Percentiles rank a stretch among this genome's conserved stretches.
Conservation (phyloP, 1,284 basidiomycete genomes). For the Malassezia japonica region DNA sequence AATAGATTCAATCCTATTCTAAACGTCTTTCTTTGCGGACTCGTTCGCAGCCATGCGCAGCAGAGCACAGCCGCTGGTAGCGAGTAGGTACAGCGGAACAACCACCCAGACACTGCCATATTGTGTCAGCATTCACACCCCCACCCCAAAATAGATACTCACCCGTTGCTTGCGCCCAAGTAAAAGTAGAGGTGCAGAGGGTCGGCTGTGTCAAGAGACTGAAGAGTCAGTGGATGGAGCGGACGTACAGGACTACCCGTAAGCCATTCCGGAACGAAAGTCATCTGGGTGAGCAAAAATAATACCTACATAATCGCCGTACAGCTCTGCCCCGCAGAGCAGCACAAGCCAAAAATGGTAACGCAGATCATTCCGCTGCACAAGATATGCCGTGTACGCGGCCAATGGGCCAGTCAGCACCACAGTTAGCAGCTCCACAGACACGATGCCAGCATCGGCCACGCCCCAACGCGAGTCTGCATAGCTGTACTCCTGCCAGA, state of each 20-base stretch:
- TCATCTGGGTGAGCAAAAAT: constrained; percentile 24
- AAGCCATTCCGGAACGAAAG: constrained; percentile 43
- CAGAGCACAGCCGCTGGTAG: not conserved
- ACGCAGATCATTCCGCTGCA: constrained; percentile 18
- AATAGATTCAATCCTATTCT: no score
- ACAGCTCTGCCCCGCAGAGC: constrained; percentile 34
- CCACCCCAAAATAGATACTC: no score
- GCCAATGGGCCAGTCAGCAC: constrained; percentile 34
- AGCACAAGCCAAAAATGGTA: constrained; percentile 38
- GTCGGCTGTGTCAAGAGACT: constrained; percentile 4
- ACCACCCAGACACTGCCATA: constrained; percentile 6
- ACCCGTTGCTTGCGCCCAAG: constrained; percentile 10
- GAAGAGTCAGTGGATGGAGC: not conserved
- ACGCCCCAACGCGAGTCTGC: constrained; percentile 37
- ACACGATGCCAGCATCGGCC: constrained; percentile 29
- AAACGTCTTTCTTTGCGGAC: not conserved
- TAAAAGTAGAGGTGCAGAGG: constrained; percentile 13
- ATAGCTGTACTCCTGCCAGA: constrained; percentile 40
- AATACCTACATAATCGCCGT: constrained; percentile 24
- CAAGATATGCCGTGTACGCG: constrained; percentile 26
- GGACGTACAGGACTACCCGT: constrained; percentile 14
- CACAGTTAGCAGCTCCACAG: constrained; percentile 37
- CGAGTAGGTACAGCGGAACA: constrained; percentile 1
- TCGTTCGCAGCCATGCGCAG: not conserved
- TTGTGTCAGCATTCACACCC: no score